Conservation (phyloP, 331 rosid species). For the Quercus lobata region DNA sequence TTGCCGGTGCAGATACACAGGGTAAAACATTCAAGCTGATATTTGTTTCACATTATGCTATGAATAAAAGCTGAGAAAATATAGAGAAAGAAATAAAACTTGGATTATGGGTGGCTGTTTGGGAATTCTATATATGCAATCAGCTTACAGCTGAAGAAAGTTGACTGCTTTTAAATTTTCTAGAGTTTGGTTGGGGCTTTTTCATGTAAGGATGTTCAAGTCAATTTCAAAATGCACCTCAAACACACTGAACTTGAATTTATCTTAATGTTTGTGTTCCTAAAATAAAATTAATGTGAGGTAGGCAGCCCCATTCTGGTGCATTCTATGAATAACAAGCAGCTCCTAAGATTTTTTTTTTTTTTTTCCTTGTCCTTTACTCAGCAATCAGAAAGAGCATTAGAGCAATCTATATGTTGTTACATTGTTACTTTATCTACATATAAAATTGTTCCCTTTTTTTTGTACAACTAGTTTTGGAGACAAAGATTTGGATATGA, state of each 20-base stretch:
- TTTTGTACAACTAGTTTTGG: conserved; percentile 59
- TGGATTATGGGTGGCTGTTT: conserved; percentile 4
- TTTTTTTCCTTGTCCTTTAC: conserved; percentile 4
- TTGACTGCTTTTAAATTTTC: conserved; percentile 8
- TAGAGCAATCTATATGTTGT: conserved; percentile 1
- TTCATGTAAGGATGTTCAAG: not conserved
- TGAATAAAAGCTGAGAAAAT: conserved; percentile 5
- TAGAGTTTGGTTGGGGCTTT: not conserved
- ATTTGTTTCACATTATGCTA: conserved; percentile 6
- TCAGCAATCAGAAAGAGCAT: conserved; percentile 1
- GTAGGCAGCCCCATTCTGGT: not conserved
- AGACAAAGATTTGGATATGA: conserved; percentile 78
- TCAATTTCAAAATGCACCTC: not conserved
- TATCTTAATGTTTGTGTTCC: not conserved
- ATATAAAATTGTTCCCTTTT: conserved; percentile 12
- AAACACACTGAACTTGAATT: not conserved
- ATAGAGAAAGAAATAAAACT: not conserved
- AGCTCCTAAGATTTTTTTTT: conserved; percentile 10
- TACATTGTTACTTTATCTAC: not conserved
- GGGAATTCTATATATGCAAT: not conserved
- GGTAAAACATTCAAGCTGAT: conserved; percentile 38
- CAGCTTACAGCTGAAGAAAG: not conserved
- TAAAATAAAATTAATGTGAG: not conserved
- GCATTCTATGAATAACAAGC: conserved; percentile 14
- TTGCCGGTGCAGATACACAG: conserved; percentile 93